Base-by-base conservation (phyloP, 805 yeast genomes). In the Suhomyces pyralidae region DNA sequence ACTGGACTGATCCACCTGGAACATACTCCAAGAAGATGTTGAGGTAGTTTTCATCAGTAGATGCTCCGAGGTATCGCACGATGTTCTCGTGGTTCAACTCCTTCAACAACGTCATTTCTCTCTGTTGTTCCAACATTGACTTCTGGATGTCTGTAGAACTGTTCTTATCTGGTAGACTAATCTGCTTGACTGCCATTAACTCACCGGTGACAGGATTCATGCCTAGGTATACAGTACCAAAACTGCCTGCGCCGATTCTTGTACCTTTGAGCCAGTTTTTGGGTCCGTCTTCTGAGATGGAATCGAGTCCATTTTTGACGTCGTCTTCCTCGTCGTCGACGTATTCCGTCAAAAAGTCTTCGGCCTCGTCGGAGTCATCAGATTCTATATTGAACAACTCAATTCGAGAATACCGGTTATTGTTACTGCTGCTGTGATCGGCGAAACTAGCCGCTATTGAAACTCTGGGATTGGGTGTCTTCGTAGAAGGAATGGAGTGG, bases 171-270 rank as follows among this genome's bases (percentile, higher is more conserved):
- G 88, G 85, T 15, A 92, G 66, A 46, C 86, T 87, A 1, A 94
- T 97, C 66, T 92, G 97, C 64, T 94, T 94, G 17, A 94, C 97
- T 0, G 98, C 99, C 96, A 93, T 90, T 49, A 94, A 76, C 65
- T 91, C 98, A 43, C 99, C 99, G 0, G 96, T 91, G 32, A 86
- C 70, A 1, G 96, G 88, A 65, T 92, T 90, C 84, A 94, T 84
- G 0, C 97, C 99, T 36, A 94, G 73, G 56, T 87, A 92, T 1
- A 94, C 99, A 1, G 90, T 85, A 30, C 98, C 99, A 75, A 91
- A 94, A 55, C 96, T 86, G 2, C 99, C 99, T 8, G 93, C 85
- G 0, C 99, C 99, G 58, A 94, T 90, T 46, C 91, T 76, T 0
- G 96, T 89, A 46, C 99, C 99, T 61, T 88, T 88, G 44, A 91